A percentile compares a stretch with the other conserved stretches of the same genome.
phyloP scores from a whole-genome alignment of 495 filamentous ascomycete genomes.

The Terfezia claveryi region DNA sequence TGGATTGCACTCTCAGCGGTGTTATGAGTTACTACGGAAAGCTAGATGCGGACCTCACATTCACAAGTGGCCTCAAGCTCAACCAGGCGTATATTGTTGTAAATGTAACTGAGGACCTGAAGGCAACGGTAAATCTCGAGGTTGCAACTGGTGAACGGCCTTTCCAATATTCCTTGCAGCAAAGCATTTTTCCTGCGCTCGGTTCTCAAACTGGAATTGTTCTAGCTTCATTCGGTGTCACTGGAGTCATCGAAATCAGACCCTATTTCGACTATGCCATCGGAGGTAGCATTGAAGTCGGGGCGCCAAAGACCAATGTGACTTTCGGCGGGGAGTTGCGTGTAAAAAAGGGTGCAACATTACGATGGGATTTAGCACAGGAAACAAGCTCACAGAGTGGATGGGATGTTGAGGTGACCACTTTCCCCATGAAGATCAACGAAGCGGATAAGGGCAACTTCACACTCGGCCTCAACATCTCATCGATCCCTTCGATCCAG shows the following conservation, averaged over 20 bases:
- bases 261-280: neutral
- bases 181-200: neutral
- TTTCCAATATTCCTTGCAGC: neutral
- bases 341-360: no score
- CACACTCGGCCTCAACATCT: no score
- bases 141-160: neutral
- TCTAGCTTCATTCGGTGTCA: neutral
- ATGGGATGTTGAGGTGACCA: no score
- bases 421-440: no score
- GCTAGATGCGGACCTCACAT: neutral
- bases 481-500: neutral
- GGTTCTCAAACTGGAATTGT: neutral
- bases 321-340: neutral
- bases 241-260: neutral
- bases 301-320: neutral
- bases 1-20: neutral
- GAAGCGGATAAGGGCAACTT: no score
- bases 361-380: no score
- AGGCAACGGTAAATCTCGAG: neutral
- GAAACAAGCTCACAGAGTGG: no score
- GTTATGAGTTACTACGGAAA: neutral
- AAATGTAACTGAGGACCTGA: neutral
- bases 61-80: neutral
- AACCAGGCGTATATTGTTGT: neutral
- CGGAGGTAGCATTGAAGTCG: neutral